phyloP scores from a whole-genome alignment of 2,329 filamentous ascomycete species.

The Alternaria arborescens region DNA sequence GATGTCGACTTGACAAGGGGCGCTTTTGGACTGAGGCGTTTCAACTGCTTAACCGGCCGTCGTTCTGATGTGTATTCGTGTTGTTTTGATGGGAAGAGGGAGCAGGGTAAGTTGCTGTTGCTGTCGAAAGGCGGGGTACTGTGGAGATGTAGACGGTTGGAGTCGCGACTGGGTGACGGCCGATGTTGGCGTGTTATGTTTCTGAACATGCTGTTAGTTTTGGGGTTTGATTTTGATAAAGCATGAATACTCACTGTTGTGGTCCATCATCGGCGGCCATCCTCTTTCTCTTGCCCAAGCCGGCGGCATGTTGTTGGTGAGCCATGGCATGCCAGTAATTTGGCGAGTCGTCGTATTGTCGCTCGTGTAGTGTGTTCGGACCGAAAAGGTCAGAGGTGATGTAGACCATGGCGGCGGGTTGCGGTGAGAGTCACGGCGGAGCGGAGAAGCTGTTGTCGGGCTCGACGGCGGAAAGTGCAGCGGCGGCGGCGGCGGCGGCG shows the following conservation, averaged over 20 bases:
- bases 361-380: conserved; percentile 23
- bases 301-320: conserved; percentile 26
- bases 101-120: conserved; percentile 25
- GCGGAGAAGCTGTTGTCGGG: conserved; percentile 8
- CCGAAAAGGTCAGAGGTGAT: conserved; percentile 50
- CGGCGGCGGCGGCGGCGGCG: background rate
- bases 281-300: conserved; percentile 45
- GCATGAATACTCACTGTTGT: conserved; percentile 17
- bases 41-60: conserved; percentile 45
- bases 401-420: conserved; percentile 42
- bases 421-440: conserved; percentile 21
- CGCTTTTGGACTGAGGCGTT: conserved; percentile 34
- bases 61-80: conserved; percentile 27
- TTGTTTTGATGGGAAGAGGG: conserved; percentile 13
- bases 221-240: background rate
- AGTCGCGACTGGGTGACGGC: conserved; percentile 17
- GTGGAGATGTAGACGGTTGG: conserved; percentile 21
- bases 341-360: conserved; percentile 10
- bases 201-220: conserved; percentile 13
- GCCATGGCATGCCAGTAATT: conserved; percentile 32
- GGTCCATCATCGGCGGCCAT: conserved; percentile 23
- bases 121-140: conserved; percentile 23
- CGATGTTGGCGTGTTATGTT: conserved; percentile 21
- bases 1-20: conserved; percentile 39
- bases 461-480: conserved; percentile 14